Percentiles rank a stretch among this genome's conserved stretches.
These are phyloP conservation scores for Aspergillus sclerotiicarbonarius DNA, from an alignment of 495 filamentous ascomycete species.

Conservation along the genomic window DNA sequence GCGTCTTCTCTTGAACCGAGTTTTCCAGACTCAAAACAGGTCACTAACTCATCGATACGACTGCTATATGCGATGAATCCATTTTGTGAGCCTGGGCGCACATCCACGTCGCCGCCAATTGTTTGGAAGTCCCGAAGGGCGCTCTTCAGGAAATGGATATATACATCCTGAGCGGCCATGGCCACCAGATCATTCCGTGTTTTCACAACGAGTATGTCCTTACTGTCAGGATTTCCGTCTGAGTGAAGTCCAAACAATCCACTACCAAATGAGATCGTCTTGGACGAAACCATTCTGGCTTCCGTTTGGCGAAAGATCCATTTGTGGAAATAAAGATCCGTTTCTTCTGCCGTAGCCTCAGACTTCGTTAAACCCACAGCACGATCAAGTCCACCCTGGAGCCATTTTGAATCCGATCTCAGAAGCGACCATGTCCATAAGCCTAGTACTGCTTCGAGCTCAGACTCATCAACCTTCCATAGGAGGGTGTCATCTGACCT, in stretches of 20 bases:
- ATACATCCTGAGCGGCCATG: slow-evolving; percentile 42
- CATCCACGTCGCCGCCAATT: slow-evolving; percentile 21
- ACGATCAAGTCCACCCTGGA: slow-evolving; percentile 19
- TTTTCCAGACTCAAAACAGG: slow-evolving; percentile 21
- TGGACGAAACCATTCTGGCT: slow-evolving; percentile 24
- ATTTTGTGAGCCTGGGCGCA: slow-evolving; percentile 18
- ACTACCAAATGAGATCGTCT: slow-evolving; percentile 16
- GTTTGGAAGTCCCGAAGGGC: slow-evolving; percentile 12
- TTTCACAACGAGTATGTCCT: slow-evolving; percentile 25
- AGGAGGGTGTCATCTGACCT: slow-evolving; percentile 26
- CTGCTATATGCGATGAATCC: slow-evolving; percentile 19
- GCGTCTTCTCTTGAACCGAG: slow-evolving; percentile 39
- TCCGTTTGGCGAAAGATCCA: slow-evolving; percentile 38
- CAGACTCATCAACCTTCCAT: slow-evolving; percentile 27
- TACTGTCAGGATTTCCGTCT: slow-evolving; percentile 6
- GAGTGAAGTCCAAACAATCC: slow-evolving; percentile 27
- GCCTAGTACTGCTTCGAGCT: slow-evolving; percentile 37
- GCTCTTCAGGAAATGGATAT: slow-evolving; percentile 29
- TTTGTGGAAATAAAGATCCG: slow-evolving; percentile 37
- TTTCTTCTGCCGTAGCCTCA: slow-evolving; percentile 22
- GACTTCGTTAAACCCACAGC: slow-evolving; percentile 27
- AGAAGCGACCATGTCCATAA: slow-evolving; percentile 36
- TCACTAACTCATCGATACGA: slow-evolving; percentile 25
- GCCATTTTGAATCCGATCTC: slow-evolving; percentile 21
- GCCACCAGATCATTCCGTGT: slow-evolving; percentile 24